Evolutionary conservation across 305 asterid species (phyloP).

Genomic region (Vinca major): DNA sequence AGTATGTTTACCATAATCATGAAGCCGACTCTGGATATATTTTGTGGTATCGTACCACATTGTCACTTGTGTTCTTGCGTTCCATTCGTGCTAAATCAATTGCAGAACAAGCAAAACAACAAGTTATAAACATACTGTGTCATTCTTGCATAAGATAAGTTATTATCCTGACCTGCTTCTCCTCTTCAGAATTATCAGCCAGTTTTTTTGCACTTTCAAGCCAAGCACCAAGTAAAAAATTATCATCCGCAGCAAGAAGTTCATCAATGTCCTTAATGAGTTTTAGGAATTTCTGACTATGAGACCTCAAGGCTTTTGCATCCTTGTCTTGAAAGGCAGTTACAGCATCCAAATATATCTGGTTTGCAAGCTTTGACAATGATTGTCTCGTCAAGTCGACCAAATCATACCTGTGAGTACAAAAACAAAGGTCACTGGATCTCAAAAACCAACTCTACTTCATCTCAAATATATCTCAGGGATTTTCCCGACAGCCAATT

Average conservation of each 20-base stretch:
- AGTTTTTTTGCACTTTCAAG: conserved; percentile 70
- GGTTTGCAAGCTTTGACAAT: conserved; percentile 88
- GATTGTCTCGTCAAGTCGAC: conserved; percentile 87
- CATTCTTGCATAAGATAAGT: background rate
- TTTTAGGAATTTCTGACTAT: conserved; percentile 55
- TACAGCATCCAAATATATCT: conserved; percentile 67
- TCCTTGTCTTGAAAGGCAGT: conserved; percentile 54
- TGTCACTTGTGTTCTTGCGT: conserved; percentile 90
- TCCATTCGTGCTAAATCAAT: conserved; percentile 71
- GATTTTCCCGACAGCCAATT: background rate
- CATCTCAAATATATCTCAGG: background rate
- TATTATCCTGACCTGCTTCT: conserved; percentile 48
- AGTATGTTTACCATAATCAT: conserved; percentile 62
- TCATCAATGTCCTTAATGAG: conserved; percentile 79
- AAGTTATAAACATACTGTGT: background rate
- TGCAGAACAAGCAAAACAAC: conserved; percentile 4
- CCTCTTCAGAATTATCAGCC: conserved; percentile 52
- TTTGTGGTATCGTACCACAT: conserved; percentile 84
- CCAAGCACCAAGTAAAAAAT: conserved; percentile 86
- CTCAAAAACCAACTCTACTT: background rate
- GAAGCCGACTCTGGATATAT: conserved; percentile 64
- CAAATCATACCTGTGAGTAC: conserved; percentile 79
- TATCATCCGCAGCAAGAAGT: conserved; percentile 80
- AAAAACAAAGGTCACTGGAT: conserved; percentile 12
- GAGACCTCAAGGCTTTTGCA: conserved; percentile 39